Evolutionary conservation across 1,139 yeast species (phyloP).

Genomic region (Citeromyces hawaiiensis): DNA sequence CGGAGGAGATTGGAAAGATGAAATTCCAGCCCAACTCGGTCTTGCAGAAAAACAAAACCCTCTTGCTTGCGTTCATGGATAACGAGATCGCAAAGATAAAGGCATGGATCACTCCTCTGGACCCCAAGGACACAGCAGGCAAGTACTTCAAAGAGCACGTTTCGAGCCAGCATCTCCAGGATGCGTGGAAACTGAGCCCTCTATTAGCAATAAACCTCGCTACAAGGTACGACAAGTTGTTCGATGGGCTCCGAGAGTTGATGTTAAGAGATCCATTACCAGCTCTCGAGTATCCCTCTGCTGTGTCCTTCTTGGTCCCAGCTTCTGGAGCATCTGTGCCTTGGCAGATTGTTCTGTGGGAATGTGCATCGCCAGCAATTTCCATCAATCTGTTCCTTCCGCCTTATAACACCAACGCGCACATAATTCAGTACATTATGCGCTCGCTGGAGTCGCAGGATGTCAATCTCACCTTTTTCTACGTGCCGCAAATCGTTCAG

Average conservation of each 20-base stretch:
- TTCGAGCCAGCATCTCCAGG: conserved; percentile 22
- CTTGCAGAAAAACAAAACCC: conserved; percentile 30
- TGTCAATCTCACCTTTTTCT: conserved; percentile 81
- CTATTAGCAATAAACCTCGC: conserved; percentile 62
- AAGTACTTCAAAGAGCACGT: conserved; percentile 21
- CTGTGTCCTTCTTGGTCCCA: conserved; percentile 45
- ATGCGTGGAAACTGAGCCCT: conserved; percentile 62
- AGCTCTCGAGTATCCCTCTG: conserved; percentile 49
- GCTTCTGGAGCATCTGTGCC: conserved; percentile 24
- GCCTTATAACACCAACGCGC: conserved; percentile 53
- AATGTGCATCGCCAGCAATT: conserved; percentile 70
- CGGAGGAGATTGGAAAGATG: conserved; percentile 17
- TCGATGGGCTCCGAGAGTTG: conserved; percentile 23
- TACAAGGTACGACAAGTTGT: conserved; percentile 28
- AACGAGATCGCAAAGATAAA: conserved; percentile 63
- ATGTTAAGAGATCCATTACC: conserved; percentile 44
- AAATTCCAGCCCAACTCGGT: conserved; percentile 12
- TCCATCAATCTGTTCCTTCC: conserved; percentile 80
- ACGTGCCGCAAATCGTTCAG: conserved; percentile 97
- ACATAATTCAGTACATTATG: conserved; percentile 76
- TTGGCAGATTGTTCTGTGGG: conserved; percentile 53
- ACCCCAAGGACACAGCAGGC: conserved; percentile 29
- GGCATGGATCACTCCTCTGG: conserved; percentile 71
- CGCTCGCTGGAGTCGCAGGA: conserved; percentile 83
- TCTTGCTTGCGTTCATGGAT: conserved; percentile 50